A percentile compares a stretch with the other conserved stretches of the same genome.
Conservation (phyloP, 148 eudicot species). For the Bassia scoparia region DNA sequence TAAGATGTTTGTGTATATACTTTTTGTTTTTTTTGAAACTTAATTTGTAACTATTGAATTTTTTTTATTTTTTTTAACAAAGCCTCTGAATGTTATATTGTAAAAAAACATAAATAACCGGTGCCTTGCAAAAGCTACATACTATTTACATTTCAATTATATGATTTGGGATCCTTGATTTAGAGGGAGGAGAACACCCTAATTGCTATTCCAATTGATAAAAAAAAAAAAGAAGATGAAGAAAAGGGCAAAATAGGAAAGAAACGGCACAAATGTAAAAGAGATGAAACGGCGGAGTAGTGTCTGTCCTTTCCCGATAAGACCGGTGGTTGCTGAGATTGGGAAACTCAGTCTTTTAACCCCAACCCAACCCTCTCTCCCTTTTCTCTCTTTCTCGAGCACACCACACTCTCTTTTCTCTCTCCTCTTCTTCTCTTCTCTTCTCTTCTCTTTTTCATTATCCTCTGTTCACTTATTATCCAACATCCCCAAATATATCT, state of each 20-base stretch:
- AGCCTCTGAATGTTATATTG: no score
- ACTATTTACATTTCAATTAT: no score
- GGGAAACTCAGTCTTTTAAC: neutral
- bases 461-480: constrained; percentile 6
- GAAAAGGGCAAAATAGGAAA: constrained; percentile 10
- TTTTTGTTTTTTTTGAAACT: no score
- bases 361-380: constrained; percentile 8
- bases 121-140: no score
- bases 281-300: constrained; percentile 33
- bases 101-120: no score
- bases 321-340: constrained; percentile 38
- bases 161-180: no score
- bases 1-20: no score
- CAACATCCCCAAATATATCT: neutral
- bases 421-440: neutral
- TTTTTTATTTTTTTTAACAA: no score
- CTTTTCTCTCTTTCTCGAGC: neutral
- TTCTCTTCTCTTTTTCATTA: neutral
- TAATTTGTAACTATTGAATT: no score
- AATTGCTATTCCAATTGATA: no score
- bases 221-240: no score
- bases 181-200: no score
- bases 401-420: neutral
- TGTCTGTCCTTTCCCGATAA: constrained; percentile 45
- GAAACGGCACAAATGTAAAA: neutral